Evolutionary conservation across 2,329 filamentous ascomycete genomes (phyloP), one percentile per base, ranked within the genome.

Genomic region (Amesomyces nigricolor): DNA sequence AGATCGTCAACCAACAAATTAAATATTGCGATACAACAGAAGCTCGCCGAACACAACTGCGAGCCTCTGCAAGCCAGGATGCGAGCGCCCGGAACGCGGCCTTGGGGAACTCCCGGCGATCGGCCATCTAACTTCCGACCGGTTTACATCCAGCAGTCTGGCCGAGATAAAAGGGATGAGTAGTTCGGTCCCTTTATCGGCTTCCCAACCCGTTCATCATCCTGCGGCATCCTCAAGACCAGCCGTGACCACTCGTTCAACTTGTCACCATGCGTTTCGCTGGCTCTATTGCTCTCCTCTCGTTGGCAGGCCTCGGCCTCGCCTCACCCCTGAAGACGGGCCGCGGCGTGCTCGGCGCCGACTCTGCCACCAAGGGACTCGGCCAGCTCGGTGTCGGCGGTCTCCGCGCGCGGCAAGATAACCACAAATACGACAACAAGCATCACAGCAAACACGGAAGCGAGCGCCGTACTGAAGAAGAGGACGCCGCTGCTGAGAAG

Each of bases 281-380:
- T 37, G 47, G 26, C 30, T 56, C 57, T 13, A 22, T 59, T 51
- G 35, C 53, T 30, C 13, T 57, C 42, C 42, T 58, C 37, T 45
- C 53, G 42, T 51, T 58, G 37, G 51, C 53, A 9, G 46, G 47
- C 40, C 47, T 58, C 26, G 51, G 45, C 42, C 54, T 56, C 10
- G 56, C 56, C 19, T 30, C 53, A 1, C 56, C 58, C 17, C 13
- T 47, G n/a, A 35, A 46, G 26, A 5, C 50, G 11, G 13, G 26
- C 26, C 14, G 22, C 45, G 35, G 30, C 32, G 10, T 42, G 3
- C 32, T 35, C 32, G 32, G 32, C 16, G 29, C 39, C 43, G 35
- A 19, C 9, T 26, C 9, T 19, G 5, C 32, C 29, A 10, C 32
- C 7, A 9, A 35, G 32, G 32, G 9, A 9, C 32, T 35, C 32